Base-by-base conservation (phyloP, 2,329 filamentous ascomycete species). In the Eurotiales sp. region DNA sequence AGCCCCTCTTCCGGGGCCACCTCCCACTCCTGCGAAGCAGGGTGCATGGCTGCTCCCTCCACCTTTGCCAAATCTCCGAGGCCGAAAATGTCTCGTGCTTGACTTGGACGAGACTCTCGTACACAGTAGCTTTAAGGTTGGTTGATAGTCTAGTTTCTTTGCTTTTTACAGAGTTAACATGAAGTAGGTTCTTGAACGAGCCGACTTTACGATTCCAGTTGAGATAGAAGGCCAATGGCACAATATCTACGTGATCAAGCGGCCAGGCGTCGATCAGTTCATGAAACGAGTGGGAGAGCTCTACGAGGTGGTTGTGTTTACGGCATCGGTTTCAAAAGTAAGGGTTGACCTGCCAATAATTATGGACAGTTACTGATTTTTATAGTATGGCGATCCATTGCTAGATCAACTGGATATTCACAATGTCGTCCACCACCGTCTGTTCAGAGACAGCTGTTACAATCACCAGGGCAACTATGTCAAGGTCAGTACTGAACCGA, bases 391-490 rank as follows among this genome's bases (percentile, higher is more conserved):
- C 59, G 93, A 99, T 74, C 93, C 93, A 50, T 79, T 99, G 39
- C 77, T 99, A 52, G 93, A 99, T 68, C 92, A 97, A 72, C 80
- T 99, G 48, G 93, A 99, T 69, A 97, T 99, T 55, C 93, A 99
- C 72, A 85, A 91, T 59, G 93, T 97, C 39, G 88, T 99, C 12
- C 93, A 99, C 67, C 93, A 99, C 71, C 81, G 93, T 45, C 78
- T 99, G 22, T 99, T 99, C 83, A 85, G 93, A 54, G 93, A 99
- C 74, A 97, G 92, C 72, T 99, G 93, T 74, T 97, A 96, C 73
- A 99, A 99, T 68, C 93, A 99, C 68, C 93, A 97, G 75, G 93
- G 93, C 61, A 99, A 99, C 71, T 99, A 99, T 62, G 93, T 99
- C 69, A 99, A 99, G 77, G 81, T 74, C 53, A 51, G 66, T 57